These are phyloP conservation scores for Quillaja saponaria DNA, from an alignment of 306 rosid genomes.

Conservation along the genomic window DNA sequence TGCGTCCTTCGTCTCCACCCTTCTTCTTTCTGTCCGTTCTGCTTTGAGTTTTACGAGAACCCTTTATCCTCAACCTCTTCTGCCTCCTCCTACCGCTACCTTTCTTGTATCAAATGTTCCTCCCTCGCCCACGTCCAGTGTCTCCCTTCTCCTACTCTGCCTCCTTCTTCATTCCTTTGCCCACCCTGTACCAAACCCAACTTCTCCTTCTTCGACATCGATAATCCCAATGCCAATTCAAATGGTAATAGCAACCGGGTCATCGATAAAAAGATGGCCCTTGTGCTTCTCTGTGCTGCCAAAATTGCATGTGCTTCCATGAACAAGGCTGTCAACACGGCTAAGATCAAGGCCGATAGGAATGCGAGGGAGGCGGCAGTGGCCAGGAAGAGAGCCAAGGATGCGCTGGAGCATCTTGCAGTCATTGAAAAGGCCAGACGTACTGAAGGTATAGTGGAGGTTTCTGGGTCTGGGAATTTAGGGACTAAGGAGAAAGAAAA, in stretches of 20 bases:
- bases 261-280: constrained; percentile 44
- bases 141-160: constrained; percentile 41
- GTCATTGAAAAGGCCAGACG: constrained; percentile 30
- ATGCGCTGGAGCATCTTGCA: constrained; percentile 47
- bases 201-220: constrained; percentile 57
- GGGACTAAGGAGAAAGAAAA: constrained; percentile 15
- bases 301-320: constrained; percentile 48
- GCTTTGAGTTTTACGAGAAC: constrained; percentile 62
- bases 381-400: constrained; percentile 65
- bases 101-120: constrained; percentile 65
- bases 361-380: constrained; percentile 49
- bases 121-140: constrained; percentile 72
- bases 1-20: constrained; percentile 84
- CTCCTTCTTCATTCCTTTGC: constrained; percentile 48
- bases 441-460: constrained; percentile 27
- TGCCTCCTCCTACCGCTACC: constrained; percentile 38
- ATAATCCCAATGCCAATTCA: neutral
- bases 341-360: constrained; percentile 51
- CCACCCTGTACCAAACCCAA: constrained; percentile 60
- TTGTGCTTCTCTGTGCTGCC: constrained; percentile 63
- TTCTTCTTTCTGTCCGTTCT: constrained; percentile 60
- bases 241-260: neutral
- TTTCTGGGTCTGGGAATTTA: constrained; percentile 36
- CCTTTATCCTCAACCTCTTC: constrained; percentile 36
- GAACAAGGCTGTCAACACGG: constrained; percentile 35